Base-by-base conservation (phyloP, 2,329 filamentous ascomycete genomes). In the Diaporthe batatas region DNA sequence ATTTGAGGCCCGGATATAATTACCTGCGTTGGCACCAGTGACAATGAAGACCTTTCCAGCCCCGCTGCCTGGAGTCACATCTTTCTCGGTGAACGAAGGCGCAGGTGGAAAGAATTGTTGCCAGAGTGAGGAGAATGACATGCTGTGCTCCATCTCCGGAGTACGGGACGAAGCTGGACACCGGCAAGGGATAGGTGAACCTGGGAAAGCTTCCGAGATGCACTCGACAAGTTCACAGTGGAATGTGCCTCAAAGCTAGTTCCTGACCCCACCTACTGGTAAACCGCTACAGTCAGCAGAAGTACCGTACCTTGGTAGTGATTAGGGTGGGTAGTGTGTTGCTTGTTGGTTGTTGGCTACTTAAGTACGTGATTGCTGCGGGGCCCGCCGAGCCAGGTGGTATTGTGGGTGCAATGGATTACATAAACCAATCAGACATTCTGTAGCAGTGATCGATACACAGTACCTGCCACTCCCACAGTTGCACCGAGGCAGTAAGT, bases 31-130 rank as follows among this genome's bases (percentile, higher is more conserved):
- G 39, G 58, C 58, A 44, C 58, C 58, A 44, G 58, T 62, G 58
- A 62, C 58, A 32, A 62, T 44, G 58, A 29, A 62, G 58, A 62
- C 58, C 36, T 47, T 59, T 42, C 57, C 57, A 59, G 25, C 57
- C 57, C 34, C 34, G n/a, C 57, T 59, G 57, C 57, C 34, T 42
- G 57, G 57, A 59, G 42, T 34, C n/a, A 59, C 57, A 42, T 59
- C 57, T 59, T 59, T 59, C 36, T 59, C 57, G 57, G 57, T 59
- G 57, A 59, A 59, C 34, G 34, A 59, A 44, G 57, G 57, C 57
- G 57, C 57, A 59, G 57, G 57, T 59, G 57, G 57, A 42, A 59
- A 59, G 36, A 62, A 62, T 14, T 62, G 58, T 62, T 62, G 58
- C 57, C 57, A 59, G 57, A 59, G 57, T 59, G 57, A 59, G 57